Evolutionary conservation across 805 yeast genomes (phyloP).

Genomic region (Torulaspora franciscae): DNA sequence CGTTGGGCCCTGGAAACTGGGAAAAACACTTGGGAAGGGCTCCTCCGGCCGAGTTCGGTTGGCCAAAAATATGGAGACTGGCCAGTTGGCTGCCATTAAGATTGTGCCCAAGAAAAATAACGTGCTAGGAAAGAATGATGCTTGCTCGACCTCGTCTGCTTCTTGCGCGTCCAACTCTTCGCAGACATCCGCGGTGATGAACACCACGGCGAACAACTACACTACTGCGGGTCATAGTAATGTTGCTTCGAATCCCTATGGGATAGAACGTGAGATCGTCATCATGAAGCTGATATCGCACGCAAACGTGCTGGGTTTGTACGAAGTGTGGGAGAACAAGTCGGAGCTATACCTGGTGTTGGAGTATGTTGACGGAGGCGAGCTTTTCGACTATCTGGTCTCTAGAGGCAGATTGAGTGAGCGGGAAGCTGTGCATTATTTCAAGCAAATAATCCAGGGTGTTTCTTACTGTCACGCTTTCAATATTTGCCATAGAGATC

Average conservation of each 20-base stretch:
- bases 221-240: constrained; percentile 16
- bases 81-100: constrained; percentile 78
- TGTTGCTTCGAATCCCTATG: constrained; percentile 55
- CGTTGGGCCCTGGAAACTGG: constrained; percentile 81
- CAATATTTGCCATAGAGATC: constrained; percentile 76
- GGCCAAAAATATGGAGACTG: constrained; percentile 63
- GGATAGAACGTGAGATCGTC: constrained; percentile 94
- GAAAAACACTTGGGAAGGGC: constrained; percentile 75
- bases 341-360: constrained; percentile 76
- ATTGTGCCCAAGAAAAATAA: constrained; percentile 59
- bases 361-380: constrained; percentile 88
- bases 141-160: constrained; percentile 16
- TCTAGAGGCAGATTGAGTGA: constrained; percentile 65
- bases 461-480: constrained; percentile 77
- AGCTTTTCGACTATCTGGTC: constrained; percentile 68
- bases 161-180: constrained; percentile 17
- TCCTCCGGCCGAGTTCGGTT: constrained; percentile 76
- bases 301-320: constrained; percentile 86
- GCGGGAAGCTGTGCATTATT: constrained; percentile 68
- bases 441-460: constrained; percentile 71
- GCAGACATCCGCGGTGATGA: constrained; percentile 10
- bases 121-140: constrained; percentile 13
- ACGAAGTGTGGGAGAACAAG: constrained; percentile 97
- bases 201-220: constrained; percentile 16
- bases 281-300: constrained; percentile 94